Evolutionary conservation across 371 early-diverging fungal species (phyloP).

Genomic region (Haplosporangium sp.): DNA sequence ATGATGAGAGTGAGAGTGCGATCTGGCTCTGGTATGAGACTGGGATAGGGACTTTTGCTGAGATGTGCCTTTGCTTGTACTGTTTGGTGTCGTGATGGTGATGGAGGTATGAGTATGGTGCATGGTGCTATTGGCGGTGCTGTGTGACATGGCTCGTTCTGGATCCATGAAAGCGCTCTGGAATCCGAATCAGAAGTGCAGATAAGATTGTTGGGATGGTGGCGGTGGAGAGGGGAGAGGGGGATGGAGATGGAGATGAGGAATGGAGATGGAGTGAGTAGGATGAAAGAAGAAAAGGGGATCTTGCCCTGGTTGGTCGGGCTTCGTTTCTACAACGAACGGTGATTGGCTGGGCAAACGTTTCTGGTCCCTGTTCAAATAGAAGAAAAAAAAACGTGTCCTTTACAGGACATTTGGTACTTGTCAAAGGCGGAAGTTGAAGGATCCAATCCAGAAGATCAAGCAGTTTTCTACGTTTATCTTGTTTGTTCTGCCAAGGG

Average conservation of each 20-base stretch:
- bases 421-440: too few species aligned
- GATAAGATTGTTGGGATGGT: neutral
- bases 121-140: neutral
- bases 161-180: conserved; percentile 18
- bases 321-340: too few species aligned
- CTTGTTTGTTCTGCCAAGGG: too few species aligned
- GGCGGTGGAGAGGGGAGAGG: neutral
- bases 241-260: neutral
- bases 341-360: neutral
- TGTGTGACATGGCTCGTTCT: conserved; percentile 20
- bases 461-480: too few species aligned
- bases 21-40: conserved; percentile 18
- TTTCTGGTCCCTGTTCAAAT: neutral
- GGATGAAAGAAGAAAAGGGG: conserved; percentile 2
- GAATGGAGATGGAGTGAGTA: conserved; percentile 4
- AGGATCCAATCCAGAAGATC: too few species aligned
- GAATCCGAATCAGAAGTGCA: neutral
- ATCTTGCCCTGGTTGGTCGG: neutral
- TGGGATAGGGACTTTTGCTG: neutral
- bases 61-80: conserved; percentile 8
- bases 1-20: conserved; percentile 28
- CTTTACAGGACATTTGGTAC: neutral
- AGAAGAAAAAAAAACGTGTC: neutral
- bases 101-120: conserved; percentile 5
- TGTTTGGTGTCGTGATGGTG: conserved; percentile 2